Conservation (phyloP, 305 asterid species). For the Plantago coronopus region DNA sequence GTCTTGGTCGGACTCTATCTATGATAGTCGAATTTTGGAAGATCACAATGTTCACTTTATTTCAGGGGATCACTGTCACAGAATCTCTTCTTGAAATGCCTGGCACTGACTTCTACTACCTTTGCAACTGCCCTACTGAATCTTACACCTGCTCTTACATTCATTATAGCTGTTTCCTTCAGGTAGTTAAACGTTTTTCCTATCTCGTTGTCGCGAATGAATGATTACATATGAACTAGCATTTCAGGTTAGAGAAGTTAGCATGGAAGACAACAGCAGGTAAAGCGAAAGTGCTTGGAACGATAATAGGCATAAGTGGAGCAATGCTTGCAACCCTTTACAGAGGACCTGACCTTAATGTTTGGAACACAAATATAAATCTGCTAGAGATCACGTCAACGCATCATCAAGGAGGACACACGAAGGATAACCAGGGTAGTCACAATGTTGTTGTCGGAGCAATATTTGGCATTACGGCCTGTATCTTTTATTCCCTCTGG, state of each 20-base stretch:
- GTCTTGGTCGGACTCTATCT: background rate
- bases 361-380: conserved; percentile 36
- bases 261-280: conserved; percentile 49
- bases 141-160: conserved; percentile 74
- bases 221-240: background rate
- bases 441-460: conserved; percentile 43
- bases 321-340: conserved; percentile 75
- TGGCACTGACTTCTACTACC: conserved; percentile 61
- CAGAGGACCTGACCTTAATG: conserved; percentile 52
- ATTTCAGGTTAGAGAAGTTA: conserved; percentile 57
- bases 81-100: conserved; percentile 49
- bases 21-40: background rate
- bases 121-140: conserved; percentile 63
- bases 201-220: background rate
- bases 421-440: background rate
- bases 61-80: conserved; percentile 76
- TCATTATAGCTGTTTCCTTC: conserved; percentile 45
- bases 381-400: conserved; percentile 30
- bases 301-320: conserved; percentile 52
- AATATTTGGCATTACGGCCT: conserved; percentile 35
- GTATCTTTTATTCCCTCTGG: conserved; percentile 46
- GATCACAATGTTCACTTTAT: background rate
- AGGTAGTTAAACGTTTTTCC: conserved; percentile 31
- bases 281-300: conserved; percentile 68
- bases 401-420: conserved; percentile 12